Evolutionary conservation across 345 rosid genomes (phyloP), one percentile per base, ranked within the genome.

Genomic region (Pugionium cornutum): DNA sequence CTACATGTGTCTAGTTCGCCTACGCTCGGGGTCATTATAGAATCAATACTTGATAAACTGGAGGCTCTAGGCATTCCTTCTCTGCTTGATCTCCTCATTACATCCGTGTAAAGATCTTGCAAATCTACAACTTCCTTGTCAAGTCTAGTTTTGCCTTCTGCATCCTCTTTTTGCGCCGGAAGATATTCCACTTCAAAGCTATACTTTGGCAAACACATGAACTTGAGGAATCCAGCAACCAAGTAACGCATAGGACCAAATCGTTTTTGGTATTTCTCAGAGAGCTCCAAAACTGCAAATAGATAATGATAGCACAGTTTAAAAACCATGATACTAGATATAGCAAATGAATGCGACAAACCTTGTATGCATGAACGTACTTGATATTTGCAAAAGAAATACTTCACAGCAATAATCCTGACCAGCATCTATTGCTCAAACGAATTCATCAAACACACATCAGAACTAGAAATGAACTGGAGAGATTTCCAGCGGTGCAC

Each of bases 161-260:
- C 75, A 34, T 88, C 95, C 67, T 81, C 92, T 79, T 84, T 83
- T 62, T 72, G 68, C 62, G 86, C 99, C 18, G 92, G 95, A 65
- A 94, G 86, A 79, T 90, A 94, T 79, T 94, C 97, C 79, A 94
- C 85, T 77, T 94, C 99, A 49, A 75, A 90, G 84, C 62, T 88
- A 79, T 94, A 94, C 74, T 82, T 94, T n/a, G 99, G 99, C 80
- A 94, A 76, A 82, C 99, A 94, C 47, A 94, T 76, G 73, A 88
- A 94, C 81, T 90, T 94, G 68, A 90, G 85, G 73, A 94, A 84
- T 46, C 99, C 99, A 76, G 99, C 97, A 76, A 94, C 91, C 67
- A 94, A 81, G 66, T 94, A 94, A 51, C 97, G 97, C 79, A 94
- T 70, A 7, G 99, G 96, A 79, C 99, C 99, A 80, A 84, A 94